Evolutionary conservation across 805 yeast genomes (phyloP).

Genomic region (Lachancea nothofagi): DNA sequence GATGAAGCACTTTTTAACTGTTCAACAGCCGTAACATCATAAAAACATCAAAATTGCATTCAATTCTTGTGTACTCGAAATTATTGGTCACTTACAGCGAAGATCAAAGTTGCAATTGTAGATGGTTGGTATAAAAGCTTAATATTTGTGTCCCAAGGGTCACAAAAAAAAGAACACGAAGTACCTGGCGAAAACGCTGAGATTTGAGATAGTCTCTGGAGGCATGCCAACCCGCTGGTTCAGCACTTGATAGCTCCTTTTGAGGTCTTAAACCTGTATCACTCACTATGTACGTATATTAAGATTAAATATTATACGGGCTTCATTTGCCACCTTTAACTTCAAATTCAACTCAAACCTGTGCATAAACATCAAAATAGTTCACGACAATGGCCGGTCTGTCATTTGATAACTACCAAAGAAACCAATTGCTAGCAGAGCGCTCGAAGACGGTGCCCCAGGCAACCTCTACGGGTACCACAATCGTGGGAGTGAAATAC

Average conservation of each 20-base stretch:
- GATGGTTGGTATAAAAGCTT: too few relatives aligned
- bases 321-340: slow-evolving; percentile 7
- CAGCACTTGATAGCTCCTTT: background rate
- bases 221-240: background rate
- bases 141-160: too few relatives aligned
- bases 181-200: too few relatives aligned
- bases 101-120: too few relatives aligned
- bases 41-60: too few relatives aligned
- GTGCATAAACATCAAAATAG: slow-evolving; percentile 2
- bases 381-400: slow-evolving; percentile 67
- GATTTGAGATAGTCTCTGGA: background rate
- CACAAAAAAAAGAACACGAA: too few relatives aligned
- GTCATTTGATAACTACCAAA: slow-evolving; percentile 87
- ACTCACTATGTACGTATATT: background rate
- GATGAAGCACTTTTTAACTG: too few relatives aligned
- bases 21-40: too few relatives aligned
- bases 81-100: too few relatives aligned
- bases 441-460: slow-evolving; percentile 74
- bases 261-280: background rate
- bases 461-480: slow-evolving; percentile 98
- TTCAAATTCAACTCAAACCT: too few relatives aligned
- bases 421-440: slow-evolving; percentile 70
- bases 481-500: slow-evolving; percentile 93
- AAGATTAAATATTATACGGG: background rate
- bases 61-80: too few relatives aligned